These are phyloP conservation scores for Leptosphaerulina australis DNA, from an alignment of 2,329 filamentous ascomycete species.

Conservation along the genomic window DNA sequence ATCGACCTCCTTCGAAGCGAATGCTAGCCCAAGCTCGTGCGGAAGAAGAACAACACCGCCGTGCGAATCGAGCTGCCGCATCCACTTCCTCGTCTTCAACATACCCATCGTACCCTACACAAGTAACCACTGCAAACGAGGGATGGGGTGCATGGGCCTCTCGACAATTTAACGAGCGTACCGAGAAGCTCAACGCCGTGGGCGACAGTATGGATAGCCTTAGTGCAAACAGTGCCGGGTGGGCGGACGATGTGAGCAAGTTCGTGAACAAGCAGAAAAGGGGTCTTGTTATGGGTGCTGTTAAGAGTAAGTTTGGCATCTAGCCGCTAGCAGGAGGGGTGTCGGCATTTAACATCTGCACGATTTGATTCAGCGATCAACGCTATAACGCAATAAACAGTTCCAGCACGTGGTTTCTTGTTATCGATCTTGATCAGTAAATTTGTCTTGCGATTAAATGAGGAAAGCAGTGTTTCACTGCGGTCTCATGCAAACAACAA, in stretches of 20 bases:
- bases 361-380: background rate
- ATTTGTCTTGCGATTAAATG: background rate
- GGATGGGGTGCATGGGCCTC: slow-evolving; percentile 79
- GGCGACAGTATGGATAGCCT: slow-evolving; percentile 84
- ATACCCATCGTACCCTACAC: slow-evolving; percentile 30
- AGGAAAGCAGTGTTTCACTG: background rate
- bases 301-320: slow-evolving; percentile 48
- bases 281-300: slow-evolving; percentile 72
- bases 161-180: slow-evolving; percentile 85
- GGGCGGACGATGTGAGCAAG: slow-evolving; percentile 87
- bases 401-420: background rate
- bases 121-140: slow-evolving; percentile 45
- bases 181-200: slow-evolving; percentile 82
- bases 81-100: slow-evolving; percentile 40
- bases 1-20: slow-evolving; percentile 84
- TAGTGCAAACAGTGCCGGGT: slow-evolving; percentile 79
- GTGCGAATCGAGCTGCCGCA: slow-evolving; percentile 43
- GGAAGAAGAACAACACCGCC: slow-evolving; percentile 67
- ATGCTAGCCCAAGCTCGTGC: slow-evolving; percentile 81
- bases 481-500: too few relatives aligned
- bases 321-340: slow-evolving; percentile 12
- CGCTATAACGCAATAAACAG: background rate
- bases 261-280: slow-evolving; percentile 87
- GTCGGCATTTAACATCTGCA: background rate
- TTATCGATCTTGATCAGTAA: background rate